Evolutionary conservation across 1,139 yeast species (phyloP).

Genomic region (Pichia terricola): DNA sequence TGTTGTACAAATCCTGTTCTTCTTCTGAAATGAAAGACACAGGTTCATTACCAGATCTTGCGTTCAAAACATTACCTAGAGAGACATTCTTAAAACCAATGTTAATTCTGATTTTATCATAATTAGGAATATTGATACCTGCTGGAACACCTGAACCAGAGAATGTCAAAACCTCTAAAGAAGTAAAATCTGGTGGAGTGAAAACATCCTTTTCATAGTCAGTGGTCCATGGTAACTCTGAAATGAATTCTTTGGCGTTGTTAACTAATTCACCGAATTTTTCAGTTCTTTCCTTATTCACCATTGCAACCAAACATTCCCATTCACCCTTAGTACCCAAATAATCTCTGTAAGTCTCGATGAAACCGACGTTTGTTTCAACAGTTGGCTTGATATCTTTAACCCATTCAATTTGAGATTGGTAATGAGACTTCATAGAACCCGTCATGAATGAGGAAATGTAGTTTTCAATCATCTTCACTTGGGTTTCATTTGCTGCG

Average conservation of each 20-base stretch:
- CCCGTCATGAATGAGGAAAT: slow-evolving; percentile 70
- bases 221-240: slow-evolving; percentile 64
- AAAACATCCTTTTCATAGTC: slow-evolving; percentile 75
- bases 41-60: slow-evolving; percentile 63
- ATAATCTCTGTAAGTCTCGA: slow-evolving; percentile 88
- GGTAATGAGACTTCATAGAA: slow-evolving; percentile 75
- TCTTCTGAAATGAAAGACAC: slow-evolving; percentile 52
- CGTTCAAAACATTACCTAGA: slow-evolving; percentile 72
- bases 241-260: slow-evolving; percentile 55
- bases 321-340: slow-evolving; percentile 90
- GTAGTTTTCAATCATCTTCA: slow-evolving; percentile 53
- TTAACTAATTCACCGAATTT: slow-evolving; percentile 64
- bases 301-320: slow-evolving; percentile 92
- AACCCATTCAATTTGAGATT: slow-evolving; percentile 81
- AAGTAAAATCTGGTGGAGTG: slow-evolving; percentile 86
- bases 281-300: slow-evolving; percentile 75
- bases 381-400: slow-evolving; percentile 76
- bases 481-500: slow-evolving; percentile 69
- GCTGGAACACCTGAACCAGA: slow-evolving; percentile 89
- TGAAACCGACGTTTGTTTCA: slow-evolving; percentile 82
- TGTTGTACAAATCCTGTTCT: slow-evolving; percentile 49
- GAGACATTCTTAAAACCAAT: slow-evolving; percentile 86
- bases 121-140: slow-evolving; percentile 87
- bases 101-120: slow-evolving; percentile 76
- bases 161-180: slow-evolving; percentile 80